These are phyloP conservation scores for Boletus vermiculosoides DNA, from an alignment of 768 basidiomycete species.

Conservation along the genomic window DNA sequence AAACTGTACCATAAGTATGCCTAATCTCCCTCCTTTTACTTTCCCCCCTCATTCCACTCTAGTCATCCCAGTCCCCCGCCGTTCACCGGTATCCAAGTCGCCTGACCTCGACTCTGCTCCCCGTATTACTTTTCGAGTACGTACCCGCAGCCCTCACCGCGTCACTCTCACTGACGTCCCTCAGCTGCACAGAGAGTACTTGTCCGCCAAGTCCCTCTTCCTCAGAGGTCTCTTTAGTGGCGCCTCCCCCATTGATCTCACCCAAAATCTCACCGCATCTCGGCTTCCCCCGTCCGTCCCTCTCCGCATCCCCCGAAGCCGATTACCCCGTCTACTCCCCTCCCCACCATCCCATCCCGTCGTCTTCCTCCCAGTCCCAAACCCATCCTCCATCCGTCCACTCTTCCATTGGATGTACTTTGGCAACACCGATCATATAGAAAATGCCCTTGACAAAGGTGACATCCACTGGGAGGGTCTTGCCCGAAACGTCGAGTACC, in stretches of 20 bases:
- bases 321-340: conserved; percentile 62
- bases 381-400: conserved; percentile 67
- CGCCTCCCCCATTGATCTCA: conserved; percentile 58
- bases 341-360: conserved; percentile 61
- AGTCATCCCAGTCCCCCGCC: not conserved
- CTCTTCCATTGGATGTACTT: conserved; percentile 85
- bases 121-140: conserved; percentile 62
- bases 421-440: too few species aligned
- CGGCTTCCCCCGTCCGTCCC: conserved; percentile 26
- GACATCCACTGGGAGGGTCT: too few species aligned
- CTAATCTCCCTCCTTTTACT: not conserved
- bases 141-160: conserved; percentile 12
- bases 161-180: conserved; percentile 7
- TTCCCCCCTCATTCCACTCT: not conserved
- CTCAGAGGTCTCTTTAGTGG: conserved; percentile 71
- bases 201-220: conserved; percentile 76
- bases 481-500: conserved; percentile 91
- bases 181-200: conserved; percentile 78
- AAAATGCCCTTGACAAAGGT: too few species aligned
- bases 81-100: too few species aligned
- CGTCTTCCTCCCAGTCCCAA: conserved; percentile 72
- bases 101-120: conserved; percentile 27
- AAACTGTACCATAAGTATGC: not conserved
- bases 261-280: conserved; percentile 36
- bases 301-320: conserved; percentile 37